Evolutionary conservation across 108 stramenopile genomes (phyloP).

Genomic region (Chaetoceros tenuissimus): DNA sequence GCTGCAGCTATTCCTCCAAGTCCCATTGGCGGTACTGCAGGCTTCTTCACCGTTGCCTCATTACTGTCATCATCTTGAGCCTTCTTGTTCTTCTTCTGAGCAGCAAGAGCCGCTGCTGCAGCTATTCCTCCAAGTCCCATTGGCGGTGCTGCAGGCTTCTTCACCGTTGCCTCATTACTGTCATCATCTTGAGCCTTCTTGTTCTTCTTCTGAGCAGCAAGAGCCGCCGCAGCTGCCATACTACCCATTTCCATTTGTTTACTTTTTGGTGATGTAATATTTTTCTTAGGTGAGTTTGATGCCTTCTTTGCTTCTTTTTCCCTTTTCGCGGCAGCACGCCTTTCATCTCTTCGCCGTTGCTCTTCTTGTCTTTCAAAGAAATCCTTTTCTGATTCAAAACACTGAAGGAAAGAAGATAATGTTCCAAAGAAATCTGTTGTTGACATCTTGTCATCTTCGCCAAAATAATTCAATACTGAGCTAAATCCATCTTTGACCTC

Average conservation of each 20-base stretch:
- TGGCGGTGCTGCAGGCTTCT: no score
- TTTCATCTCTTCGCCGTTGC: background rate
- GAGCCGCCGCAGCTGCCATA: slow-evolving; percentile 12
- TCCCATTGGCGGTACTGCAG: no score
- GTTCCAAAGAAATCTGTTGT: slow-evolving; percentile 85
- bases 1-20: no score
- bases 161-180: no score
- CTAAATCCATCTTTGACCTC: slow-evolving; percentile 55
- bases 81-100: no score
- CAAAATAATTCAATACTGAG: slow-evolving; percentile 65
- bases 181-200: no score
- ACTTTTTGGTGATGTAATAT: background rate
- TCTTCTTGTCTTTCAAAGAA: slow-evolving; percentile 58
- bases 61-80: no score
- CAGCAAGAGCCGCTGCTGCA: no score
- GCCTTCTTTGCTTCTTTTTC: slow-evolving; percentile 3
- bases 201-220: slow-evolving; percentile 5
- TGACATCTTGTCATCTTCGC: slow-evolving; percentile 81
- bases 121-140: no score
- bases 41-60: no score
- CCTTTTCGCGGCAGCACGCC: slow-evolving; percentile 26
- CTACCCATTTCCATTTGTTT: slow-evolving; percentile 1
- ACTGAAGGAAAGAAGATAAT: slow-evolving; percentile 54
- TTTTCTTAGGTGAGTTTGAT: background rate
- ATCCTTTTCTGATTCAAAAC: slow-evolving; percentile 56